phyloP scores from a whole-genome alignment of 192 early-diverging fungal genomes.

The Phycomyces blakesleeanus region DNA sequence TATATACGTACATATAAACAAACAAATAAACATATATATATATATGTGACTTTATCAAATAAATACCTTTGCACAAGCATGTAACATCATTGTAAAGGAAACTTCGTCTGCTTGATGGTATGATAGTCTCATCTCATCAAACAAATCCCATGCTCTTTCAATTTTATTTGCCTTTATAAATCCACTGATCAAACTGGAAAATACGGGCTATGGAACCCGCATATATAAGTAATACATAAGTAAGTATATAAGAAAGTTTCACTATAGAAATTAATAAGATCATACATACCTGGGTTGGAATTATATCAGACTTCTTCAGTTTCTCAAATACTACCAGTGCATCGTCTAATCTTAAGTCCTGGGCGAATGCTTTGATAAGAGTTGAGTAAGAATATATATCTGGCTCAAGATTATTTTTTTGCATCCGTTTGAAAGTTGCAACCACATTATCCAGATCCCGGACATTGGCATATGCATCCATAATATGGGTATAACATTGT shows the following conservation, averaged over 20 bases:
- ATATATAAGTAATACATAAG: background rate
- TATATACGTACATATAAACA: too few relatives aligned
- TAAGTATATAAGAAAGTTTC: background rate
- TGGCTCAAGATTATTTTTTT: slow-evolving; percentile 45
- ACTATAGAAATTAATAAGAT: background rate
- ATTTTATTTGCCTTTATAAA: slow-evolving; percentile 70
- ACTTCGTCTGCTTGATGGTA: slow-evolving; percentile 74
- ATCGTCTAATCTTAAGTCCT: slow-evolving; percentile 53
- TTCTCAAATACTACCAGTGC: slow-evolving; percentile 74
- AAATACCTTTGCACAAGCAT: slow-evolving; percentile 73
- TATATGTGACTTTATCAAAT: too few relatives aligned
- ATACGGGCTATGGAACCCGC: slow-evolving; percentile 45
- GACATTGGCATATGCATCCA: slow-evolving; percentile 72
- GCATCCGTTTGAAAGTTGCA: slow-evolving; percentile 60
- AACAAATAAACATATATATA: too few relatives aligned
- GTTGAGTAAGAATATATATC: slow-evolving; percentile 66
- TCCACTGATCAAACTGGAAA: slow-evolving; percentile 79
- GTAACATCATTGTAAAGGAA: slow-evolving; percentile 86
- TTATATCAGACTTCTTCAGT: slow-evolving; percentile 62
- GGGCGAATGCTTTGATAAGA: slow-evolving; percentile 68
- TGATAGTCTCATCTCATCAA: slow-evolving; percentile 81
- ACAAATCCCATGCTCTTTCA: slow-evolving; percentile 83
- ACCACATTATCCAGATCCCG: slow-evolving; percentile 60
- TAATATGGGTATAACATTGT: slow-evolving; percentile 69
- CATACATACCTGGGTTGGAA: slow-evolving; percentile 41